Conservation (phyloP, 345 rosid genomes). For the Fremontodendron californicum region DNA sequence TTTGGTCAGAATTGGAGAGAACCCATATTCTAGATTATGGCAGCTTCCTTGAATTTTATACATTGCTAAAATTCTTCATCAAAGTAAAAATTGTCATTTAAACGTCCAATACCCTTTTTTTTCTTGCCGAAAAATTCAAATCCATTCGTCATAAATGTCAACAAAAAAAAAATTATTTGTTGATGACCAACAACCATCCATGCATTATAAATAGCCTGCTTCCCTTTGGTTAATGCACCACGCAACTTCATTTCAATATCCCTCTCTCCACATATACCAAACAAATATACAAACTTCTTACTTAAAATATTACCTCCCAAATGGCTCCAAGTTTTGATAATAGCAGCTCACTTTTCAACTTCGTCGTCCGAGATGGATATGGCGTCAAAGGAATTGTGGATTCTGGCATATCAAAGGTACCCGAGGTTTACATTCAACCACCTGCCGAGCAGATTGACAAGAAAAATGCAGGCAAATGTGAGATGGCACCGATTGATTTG, state of each 20-base stretch:
- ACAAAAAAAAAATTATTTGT: background rate
- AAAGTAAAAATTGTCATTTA: too few species aligned
- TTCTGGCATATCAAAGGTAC: background rate
- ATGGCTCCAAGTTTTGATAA: background rate
- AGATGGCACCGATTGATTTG: background rate
- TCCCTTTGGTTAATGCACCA: slow-evolving; percentile 1
- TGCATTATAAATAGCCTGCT: background rate
- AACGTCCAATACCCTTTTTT: background rate
- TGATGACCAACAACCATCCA: background rate
- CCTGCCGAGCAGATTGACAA: slow-evolving; percentile 39
- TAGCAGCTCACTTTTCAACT: slow-evolving; percentile 5
- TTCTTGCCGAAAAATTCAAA: background rate
- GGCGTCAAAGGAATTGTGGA: background rate
- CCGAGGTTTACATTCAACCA: slow-evolving; percentile 26
- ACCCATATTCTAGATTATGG: too few species aligned
- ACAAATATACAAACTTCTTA: too few species aligned
- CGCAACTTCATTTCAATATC: background rate
- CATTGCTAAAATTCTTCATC: too few species aligned
- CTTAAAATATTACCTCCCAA: background rate
- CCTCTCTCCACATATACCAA: background rate
- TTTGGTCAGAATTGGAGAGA: too few species aligned
- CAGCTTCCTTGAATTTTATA: too few species aligned
- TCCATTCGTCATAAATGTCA: too few species aligned
- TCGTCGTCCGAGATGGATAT: background rate
- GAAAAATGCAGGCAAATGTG: slow-evolving; percentile 9